Evolutionary conservation across 2,329 filamentous ascomycete species (phyloP).

Genomic region (Lanzia echinophila): DNA sequence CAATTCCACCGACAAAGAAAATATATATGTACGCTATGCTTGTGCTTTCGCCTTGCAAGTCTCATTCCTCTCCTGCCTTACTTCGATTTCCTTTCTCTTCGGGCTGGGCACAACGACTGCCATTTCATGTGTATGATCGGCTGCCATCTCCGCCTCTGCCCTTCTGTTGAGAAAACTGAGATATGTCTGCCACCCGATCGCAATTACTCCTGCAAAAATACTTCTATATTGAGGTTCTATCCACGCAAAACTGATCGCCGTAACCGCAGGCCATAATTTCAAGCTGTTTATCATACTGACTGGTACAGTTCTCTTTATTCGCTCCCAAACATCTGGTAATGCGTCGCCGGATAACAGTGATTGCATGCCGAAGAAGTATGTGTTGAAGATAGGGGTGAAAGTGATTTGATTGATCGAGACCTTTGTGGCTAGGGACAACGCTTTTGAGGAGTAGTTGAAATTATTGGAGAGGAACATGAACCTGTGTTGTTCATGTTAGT

Average conservation of each 20-base stretch:
- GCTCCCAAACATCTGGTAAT: constrained; percentile 56
- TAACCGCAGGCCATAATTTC: constrained; percentile 85
- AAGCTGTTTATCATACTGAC: constrained; percentile 69
- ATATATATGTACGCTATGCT: neutral
- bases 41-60: neutral
- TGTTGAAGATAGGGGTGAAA: constrained; percentile 79
- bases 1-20: neutral
- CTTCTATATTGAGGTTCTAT: constrained; percentile 72
- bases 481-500: constrained; percentile 38
- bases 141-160: constrained; percentile 50
- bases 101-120: no score
- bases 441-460: constrained; percentile 77
- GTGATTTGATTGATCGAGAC: constrained; percentile 71
- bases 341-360: constrained; percentile 65
- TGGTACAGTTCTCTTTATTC: constrained; percentile 70
- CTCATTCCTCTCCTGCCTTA: neutral
- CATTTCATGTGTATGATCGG: neutral
- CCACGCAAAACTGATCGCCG: constrained; percentile 81
- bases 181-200: constrained; percentile 91
- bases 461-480: constrained; percentile 71
- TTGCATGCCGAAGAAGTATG: constrained; percentile 77
- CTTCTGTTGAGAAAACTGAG: constrained; percentile 70
- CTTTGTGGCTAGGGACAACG: constrained; percentile 66
- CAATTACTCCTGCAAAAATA: constrained; percentile 71
- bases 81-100: neutral